Base-by-base conservation (phyloP, 768 basidiomycete species). In the Pleurotus pulmonarius region DNA sequence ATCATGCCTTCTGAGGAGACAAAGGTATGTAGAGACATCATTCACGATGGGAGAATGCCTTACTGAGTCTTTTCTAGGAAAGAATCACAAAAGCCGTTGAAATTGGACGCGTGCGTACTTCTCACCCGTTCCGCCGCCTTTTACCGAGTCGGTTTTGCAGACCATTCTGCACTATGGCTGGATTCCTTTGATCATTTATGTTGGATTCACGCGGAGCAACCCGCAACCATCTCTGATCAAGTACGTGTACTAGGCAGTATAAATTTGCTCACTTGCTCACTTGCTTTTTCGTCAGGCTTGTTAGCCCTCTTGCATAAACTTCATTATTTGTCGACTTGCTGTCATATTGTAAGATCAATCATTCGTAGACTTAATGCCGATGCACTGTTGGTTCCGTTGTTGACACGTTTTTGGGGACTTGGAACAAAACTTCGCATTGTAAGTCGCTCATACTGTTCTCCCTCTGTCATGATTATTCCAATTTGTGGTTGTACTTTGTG, bases 211-310 rank as follows among this genome's bases (percentile, higher is more conserved):
- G 53, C 79, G 89, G 63, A 94, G 92, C 67, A 92, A 90, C 67
- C 95, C 95, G 26, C 92, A 94, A 64, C 95, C 95, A 16, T 94
- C 93, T 39, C 76, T 98, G 66, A 96, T 96, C 73, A 95, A 97
- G 94, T 96, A 55, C 64, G 92, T 83, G 4, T 15, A n/a, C 40
- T 34, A 53, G 49, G 24, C 16, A 55, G 40, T 48, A 3, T 52
- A 4, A 18, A 46, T 41, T 39, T 40, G 46, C 9, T 22, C 18
- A 41, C 29, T 58, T 44, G 20, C n/a, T 49, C 38, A 63, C 26
- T 38, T 62, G 8, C 53, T 20, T 20, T 46, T 22, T 26, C 6
- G 29, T 11, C 65, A 97, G 94, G 75, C 82, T 97, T 67, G 91
- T 97, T 73, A 95, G 92, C 70, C 94, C 94, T 20, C 84, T 96